Evolutionary conservation across 2,329 filamentous ascomycete species (phyloP), one percentile per base, ranked within the genome.

Genomic region (Pseudopyricularia javanii): DNA sequence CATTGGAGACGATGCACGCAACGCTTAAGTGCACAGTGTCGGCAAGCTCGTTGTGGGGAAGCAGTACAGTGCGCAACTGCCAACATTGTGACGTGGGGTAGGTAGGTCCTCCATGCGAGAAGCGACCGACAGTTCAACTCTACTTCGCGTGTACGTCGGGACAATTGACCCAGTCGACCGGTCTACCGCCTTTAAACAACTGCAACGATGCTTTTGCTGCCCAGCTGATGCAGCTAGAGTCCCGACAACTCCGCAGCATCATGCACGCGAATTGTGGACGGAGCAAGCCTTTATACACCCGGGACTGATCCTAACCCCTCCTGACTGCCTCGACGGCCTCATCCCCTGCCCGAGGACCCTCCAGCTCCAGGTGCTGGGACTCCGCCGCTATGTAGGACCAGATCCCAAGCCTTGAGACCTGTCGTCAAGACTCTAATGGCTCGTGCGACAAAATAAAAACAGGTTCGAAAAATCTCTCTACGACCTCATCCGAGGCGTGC

Each of bases 401-500:
- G 7, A 51, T 17, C 15, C 9, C 20, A 14, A 8, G 45, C 12
- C 17, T 7, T 5, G 24, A 8, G 47, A 7, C 5, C n/a, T n/a
- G n/a, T n/a, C n/a, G n/a, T 14, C 24, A 30, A 24, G 45, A 48
- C 3, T 47, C 3, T 22, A 51, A 28, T 47, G 26, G 28, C 67
- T 55, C 37, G 26, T 35, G n/a, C n/a, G n/a, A n/a, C n/a, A n/a
- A n/a, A n/a, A n/a, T n/a, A n/a, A n/a, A n/a, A n/a, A n/a, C 58
- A 97, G 91, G 93, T 98, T 98, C 73, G 93, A 98, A 70, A 98
- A 98, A 72, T 96, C 93, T 43, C 81, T 98, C 20, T 95, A 96
- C 71, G 91, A 97, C 81, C 91, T 98, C 75, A 98, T 98, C 63
- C 82, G 91, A 70, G 93, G 93, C 63, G 75, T 98, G 65, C 85